Base-by-base conservation (phyloP, 2,329 filamentous ascomycete genomes). In the Moelleriella libera region DNA sequence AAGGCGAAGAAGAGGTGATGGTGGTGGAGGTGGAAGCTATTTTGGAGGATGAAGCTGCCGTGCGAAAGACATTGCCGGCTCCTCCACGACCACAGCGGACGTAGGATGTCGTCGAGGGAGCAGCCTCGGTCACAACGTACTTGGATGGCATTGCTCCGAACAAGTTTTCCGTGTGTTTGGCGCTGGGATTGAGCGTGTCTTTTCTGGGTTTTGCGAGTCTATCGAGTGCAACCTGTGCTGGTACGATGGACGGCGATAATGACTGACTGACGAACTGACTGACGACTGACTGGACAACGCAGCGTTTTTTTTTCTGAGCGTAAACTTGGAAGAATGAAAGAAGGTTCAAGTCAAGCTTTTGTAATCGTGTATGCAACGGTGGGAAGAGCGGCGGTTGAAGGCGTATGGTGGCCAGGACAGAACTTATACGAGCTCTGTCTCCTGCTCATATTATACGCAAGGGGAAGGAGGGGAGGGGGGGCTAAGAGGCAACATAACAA, bases 61-160 rank as follows among this genome's bases (percentile, higher is more conserved):
- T 12, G 48, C 71, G 72, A 63, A 72, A 71, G 59, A 68, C 70
- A 68, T 78, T 78, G 54, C 75, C 75, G 2, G 71, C 70, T 49
- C 75, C 75, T 53, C 75, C 75, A 47, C 75, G 74, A 53, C 75
- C 75, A 6, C 70, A 68, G 64, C 75, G 71, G 46, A 68, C 65
- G 68, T 57, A 61, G 50, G 51, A 49, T 50, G 55, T 59, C 43
- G 60, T 58, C 32, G 58, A 59, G 50, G 60, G 60, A 6, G 60
- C 51, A 28, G 60, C 52, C 48, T 62, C 60, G 49, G 60, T 60
- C 55, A 62, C 53, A 53, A 59, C 52, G 57, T 61, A 63, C 52
- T 54, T 45, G 32, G 59, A 48, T 59, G 34, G 34, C 34, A 37
- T 37, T 44, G 43, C 43, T 6, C 30, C 43, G 43, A 32, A 37